Conservation (phyloP, 2,329 filamentous ascomycete species). For the Sphaerulina musiva region DNA sequence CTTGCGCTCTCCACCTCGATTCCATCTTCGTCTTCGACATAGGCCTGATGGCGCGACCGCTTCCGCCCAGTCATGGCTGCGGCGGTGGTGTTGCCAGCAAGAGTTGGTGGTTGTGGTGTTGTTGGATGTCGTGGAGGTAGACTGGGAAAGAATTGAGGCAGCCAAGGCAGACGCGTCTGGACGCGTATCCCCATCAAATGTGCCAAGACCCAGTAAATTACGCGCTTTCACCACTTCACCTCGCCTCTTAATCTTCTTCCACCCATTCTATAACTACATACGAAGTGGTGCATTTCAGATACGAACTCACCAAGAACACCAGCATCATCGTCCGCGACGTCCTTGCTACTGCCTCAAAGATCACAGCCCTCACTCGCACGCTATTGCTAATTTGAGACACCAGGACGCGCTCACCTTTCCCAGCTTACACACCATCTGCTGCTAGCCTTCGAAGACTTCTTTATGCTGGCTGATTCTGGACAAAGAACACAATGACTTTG, state of each 20-base stretch:
- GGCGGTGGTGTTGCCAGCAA: neutral
- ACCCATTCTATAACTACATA: too few relatives aligned
- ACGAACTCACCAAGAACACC: too few relatives aligned
- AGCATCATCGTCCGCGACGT: too few relatives aligned
- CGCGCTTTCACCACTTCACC: too few relatives aligned
- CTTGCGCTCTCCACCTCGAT: slow-evolving; percentile 27
- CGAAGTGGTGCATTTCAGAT: too few relatives aligned
- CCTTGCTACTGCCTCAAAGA: too few relatives aligned
- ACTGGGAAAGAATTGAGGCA: neutral
- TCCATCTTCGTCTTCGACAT: slow-evolving; percentile 20
- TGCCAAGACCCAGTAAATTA: neutral
- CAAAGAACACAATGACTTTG: neutral
- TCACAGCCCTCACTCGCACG: too few relatives aligned
- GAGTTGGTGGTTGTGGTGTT: slow-evolving; percentile 3
- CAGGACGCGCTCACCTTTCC: too few relatives aligned
- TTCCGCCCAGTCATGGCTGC: slow-evolving; percentile 24
- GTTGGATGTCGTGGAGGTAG: neutral
- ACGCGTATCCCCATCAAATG: neutral
- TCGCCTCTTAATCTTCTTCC: too few relatives aligned
- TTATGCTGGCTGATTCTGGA: neutral
- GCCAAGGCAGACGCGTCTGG: neutral
- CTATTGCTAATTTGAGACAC: too few relatives aligned
- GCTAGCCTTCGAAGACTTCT: neutral
- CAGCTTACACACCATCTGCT: too few relatives aligned
- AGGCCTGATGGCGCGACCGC: slow-evolving; percentile 21